Evolutionary conservation across 2,329 filamentous ascomycete genomes (phyloP).

Genomic region (Rhexocercosporidium sp.): DNA sequence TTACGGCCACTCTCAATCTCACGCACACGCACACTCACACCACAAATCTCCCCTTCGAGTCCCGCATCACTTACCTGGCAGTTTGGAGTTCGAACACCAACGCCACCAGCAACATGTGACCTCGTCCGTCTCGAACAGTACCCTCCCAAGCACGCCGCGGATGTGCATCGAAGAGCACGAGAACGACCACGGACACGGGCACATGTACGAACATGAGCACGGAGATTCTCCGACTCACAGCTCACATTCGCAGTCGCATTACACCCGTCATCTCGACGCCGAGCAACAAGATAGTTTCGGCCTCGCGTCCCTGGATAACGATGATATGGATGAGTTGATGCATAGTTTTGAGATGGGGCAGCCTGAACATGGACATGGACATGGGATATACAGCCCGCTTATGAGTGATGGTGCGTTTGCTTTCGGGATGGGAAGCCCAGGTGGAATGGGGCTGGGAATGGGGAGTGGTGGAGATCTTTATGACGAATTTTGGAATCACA

Average conservation of each 20-base stretch:
- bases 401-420: neutral
- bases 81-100: no score
- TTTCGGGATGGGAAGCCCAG: neutral
- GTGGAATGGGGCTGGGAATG: neutral
- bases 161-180: slow-evolving; percentile 8
- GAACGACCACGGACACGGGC: neutral
- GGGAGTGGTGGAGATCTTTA: neutral
- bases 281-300: neutral
- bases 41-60: neutral
- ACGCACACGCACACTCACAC: neutral
- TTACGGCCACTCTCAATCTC: neutral
- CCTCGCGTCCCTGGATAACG: neutral
- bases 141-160: neutral
- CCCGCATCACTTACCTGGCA: no score
- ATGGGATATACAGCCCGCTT: neutral
- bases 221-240: neutral
- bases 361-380: slow-evolving; percentile 1
- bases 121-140: neutral
- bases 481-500: neutral
- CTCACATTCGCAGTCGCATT: neutral
- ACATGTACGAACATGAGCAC: neutral
- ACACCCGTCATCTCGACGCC: neutral
- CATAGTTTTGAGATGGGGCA: slow-evolving; percentile 10
- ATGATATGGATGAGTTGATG: slow-evolving; percentile 11
- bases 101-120: neutral